A percentile compares a stretch with the other conserved stretches of the same genome.
Conservation (phyloP, 441 rosid species). For the Populus hybrid region DNA sequence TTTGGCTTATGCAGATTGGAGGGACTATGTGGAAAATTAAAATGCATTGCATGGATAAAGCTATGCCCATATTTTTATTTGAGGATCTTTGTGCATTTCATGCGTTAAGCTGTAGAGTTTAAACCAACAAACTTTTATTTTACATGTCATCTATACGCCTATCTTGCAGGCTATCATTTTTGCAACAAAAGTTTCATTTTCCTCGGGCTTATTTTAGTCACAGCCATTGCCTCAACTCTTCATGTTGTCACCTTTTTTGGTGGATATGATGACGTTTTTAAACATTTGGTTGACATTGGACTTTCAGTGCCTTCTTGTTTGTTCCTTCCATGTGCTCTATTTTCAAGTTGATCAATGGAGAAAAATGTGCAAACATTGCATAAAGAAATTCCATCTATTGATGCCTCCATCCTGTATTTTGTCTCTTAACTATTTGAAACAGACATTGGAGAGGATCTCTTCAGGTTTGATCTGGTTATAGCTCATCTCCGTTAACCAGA, state of each 20-base stretch:
- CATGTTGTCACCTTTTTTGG: not conserved
- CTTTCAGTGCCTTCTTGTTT: not conserved
- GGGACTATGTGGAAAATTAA: not conserved
- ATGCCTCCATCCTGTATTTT: not conserved
- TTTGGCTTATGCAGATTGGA: not conserved
- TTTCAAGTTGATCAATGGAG: not conserved
- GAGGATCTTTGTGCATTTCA: not conserved
- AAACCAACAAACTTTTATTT: constrained; percentile 20
- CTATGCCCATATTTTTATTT: not conserved
- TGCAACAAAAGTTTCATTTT: not conserved
- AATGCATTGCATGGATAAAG: not conserved
- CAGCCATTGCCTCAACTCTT: no score
- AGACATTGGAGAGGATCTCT: not conserved
- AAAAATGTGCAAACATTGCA: not conserved
- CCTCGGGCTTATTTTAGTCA: constrained; percentile 6
- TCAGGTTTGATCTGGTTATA: not conserved
- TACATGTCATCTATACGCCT: not conserved
- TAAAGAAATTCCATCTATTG: not conserved
- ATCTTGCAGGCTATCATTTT: not conserved
- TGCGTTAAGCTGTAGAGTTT: not conserved
- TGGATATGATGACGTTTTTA: not conserved
- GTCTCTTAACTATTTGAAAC: not conserved
- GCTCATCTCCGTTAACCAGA: not conserved
- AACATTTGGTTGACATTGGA: constrained; percentile 4
- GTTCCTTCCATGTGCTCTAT: not conserved